Conservation (phyloP, 2,329 filamentous ascomycete species). For the Claviceps sp. region DNA sequence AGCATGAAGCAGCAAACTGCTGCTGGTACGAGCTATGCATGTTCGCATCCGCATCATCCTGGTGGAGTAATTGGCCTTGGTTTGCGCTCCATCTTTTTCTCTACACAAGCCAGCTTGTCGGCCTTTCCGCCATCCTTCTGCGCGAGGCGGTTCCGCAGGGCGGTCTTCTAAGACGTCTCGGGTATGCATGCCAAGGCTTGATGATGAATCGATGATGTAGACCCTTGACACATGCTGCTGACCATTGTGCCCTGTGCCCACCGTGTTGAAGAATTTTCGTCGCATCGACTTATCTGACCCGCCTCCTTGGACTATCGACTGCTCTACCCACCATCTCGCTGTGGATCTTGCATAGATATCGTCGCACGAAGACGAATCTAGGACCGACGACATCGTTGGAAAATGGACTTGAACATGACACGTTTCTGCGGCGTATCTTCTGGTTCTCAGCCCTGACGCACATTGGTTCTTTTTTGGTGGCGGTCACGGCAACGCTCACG, state of each 20-base stretch:
- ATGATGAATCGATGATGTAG: too few relatives aligned
- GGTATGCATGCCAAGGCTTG: too few relatives aligned
- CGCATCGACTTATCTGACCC: neutral
- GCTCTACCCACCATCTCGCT: neutral
- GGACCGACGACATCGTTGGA: too few relatives aligned
- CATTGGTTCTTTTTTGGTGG: conserved; percentile 6
- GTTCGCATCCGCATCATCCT: neutral
- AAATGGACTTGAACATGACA: neutral
- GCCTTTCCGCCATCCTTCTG: conserved; percentile 2
- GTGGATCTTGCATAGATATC: neutral
- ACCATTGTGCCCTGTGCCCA: neutral
- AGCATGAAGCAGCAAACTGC: neutral
- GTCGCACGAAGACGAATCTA: neutral
- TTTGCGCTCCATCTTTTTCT: conserved; percentile 8
- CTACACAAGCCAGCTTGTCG: conserved; percentile 6
- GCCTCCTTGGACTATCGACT: neutral
- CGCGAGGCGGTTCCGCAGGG: neutral
- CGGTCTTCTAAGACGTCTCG: too few relatives aligned
- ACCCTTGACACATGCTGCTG: too few relatives aligned
- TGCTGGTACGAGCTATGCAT: neutral
- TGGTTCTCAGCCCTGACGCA: conserved; percentile 4
- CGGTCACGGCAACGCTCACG: conserved; percentile 1
- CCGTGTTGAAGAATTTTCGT: neutral
- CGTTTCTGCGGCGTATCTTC: conserved; percentile 2
- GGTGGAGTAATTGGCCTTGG: conserved; percentile 5